Percentiles rank a stretch among this genome's conserved stretches.
Conservation (phyloP, 192 early-diverging fungal genomes). For the Entomortierella parvispora region DNA sequence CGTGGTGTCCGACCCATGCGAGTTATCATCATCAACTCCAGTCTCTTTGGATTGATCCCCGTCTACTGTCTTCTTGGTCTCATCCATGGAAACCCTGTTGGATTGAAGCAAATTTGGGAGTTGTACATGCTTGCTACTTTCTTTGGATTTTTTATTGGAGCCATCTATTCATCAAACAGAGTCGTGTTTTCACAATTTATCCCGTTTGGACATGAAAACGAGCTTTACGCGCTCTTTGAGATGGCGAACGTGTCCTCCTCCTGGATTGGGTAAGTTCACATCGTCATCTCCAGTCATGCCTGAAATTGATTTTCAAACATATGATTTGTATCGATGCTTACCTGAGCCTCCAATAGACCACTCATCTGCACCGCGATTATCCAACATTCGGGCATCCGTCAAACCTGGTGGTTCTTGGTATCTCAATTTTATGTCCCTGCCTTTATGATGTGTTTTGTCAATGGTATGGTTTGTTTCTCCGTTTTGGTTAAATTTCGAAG, state of each 20-base stretch:
- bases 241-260: constrained; percentile 44
- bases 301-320: too few species aligned
- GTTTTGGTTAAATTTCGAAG: background rate
- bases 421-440: constrained; percentile 34
- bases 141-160: constrained; percentile 72
- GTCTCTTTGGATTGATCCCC: constrained; percentile 61
- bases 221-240: constrained; percentile 77
- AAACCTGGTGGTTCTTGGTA: constrained; percentile 34
- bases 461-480: constrained; percentile 12
- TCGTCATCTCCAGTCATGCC: background rate
- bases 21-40: constrained; percentile 61
- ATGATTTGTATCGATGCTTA: background rate
- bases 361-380: constrained; percentile 38
- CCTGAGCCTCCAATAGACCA: background rate
- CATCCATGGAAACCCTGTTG: constrained; percentile 52
- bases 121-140: constrained; percentile 64
- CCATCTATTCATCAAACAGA: constrained; percentile 64
- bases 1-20: constrained; percentile 58
- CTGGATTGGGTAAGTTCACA: constrained; percentile 31
- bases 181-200: constrained; percentile 71
- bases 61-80: constrained; percentile 72
- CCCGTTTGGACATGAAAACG: constrained; percentile 72
- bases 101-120: constrained; percentile 63
- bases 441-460: constrained; percentile 24
- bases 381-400: constrained; percentile 20